Conservation (phyloP, 345 rosid species). For the Eucalyptus fibrosa region DNA sequence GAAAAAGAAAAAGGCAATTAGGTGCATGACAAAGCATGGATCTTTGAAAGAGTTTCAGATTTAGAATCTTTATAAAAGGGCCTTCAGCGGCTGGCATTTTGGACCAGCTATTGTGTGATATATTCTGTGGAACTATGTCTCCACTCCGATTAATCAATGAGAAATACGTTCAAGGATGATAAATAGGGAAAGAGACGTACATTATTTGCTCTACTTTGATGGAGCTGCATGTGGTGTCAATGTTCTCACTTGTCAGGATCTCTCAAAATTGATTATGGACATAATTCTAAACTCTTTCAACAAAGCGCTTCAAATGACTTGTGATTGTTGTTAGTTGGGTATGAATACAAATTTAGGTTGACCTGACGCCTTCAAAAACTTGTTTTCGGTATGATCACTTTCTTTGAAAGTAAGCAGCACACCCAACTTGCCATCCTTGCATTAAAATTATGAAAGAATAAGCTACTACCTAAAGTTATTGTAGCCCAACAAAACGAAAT, state of each 20-base stretch:
- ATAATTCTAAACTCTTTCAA: not conserved
- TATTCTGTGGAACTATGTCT: conserved; percentile 12
- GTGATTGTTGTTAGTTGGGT: not conserved
- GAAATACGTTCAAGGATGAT: not conserved
- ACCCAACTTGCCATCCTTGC: conserved; percentile 10
- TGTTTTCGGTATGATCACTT: not conserved
- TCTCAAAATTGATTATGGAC: not conserved
- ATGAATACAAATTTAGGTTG: not conserved
- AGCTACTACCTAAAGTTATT: not conserved
- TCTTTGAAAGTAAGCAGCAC: not conserved
- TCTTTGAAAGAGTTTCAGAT: not conserved
- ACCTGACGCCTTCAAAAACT: not conserved
- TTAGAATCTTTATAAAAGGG: not conserved
- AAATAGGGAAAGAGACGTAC: not conserved
- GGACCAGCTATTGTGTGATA: conserved; percentile 2
- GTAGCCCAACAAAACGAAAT: not conserved
- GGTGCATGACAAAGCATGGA: not conserved
- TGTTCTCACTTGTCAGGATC: not conserved
- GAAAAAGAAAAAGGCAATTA: not conserved
- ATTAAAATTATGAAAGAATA: conserved; percentile 7
- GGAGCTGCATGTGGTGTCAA: not conserved
- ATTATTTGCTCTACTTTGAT: not conserved
- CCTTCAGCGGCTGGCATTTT: conserved; percentile 1
- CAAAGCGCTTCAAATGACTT: no score
- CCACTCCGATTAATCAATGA: conserved; percentile 4